Percentiles rank a stretch among this genome's conserved stretches.
These are phyloP conservation scores for Crucibulum laeve DNA, from an alignment of 768 basidiomycete genomes.

Conservation along the genomic window DNA sequence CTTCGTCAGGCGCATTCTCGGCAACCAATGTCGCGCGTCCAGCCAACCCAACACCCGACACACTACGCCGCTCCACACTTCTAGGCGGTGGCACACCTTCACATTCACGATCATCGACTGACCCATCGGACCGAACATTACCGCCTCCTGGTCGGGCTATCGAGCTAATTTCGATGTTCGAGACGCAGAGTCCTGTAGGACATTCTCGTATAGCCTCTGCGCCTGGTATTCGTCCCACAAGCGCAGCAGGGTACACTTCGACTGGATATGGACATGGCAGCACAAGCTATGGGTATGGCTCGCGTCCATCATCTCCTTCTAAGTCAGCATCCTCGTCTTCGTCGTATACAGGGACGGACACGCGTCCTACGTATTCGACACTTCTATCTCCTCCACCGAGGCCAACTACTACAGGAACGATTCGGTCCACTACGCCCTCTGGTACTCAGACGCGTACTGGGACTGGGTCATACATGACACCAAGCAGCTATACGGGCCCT, in stretches of 20 bases:
- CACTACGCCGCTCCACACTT: constrained; percentile 41
- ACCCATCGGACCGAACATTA: constrained; percentile 42
- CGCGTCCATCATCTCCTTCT: constrained; percentile 42
- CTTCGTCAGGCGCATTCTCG: constrained; percentile 39
- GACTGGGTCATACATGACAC: constrained; percentile 18
- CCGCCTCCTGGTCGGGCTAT: constrained; percentile 58
- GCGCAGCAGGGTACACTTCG: constrained; percentile 18
- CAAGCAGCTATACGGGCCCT: constrained; percentile 24
- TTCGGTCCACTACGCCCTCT: constrained; percentile 23
- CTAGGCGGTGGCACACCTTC: constrained; percentile 31
- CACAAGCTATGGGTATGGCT: constrained; percentile 31
- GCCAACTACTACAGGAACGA: constrained; percentile 25
- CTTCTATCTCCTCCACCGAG: constrained; percentile 47
- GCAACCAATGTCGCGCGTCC: constrained; percentile 25
- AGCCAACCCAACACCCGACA: constrained; percentile 39
- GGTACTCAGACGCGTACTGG: constrained; percentile 16
- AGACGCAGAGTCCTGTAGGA: constrained; percentile 34
- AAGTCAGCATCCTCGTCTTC: constrained; percentile 33
- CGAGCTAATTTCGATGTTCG: constrained; percentile 75
- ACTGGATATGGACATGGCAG: constrained; percentile 25
- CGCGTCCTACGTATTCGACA: constrained; percentile 29
- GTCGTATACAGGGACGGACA: constrained; percentile 31
- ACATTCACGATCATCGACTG: constrained; percentile 58
- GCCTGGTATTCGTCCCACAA: constrained; percentile 35
- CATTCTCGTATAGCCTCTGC: constrained; percentile 55